These are phyloP conservation scores for Pythium myriotylum DNA, from an alignment of 352 stramenopile species.

Conservation along the genomic window DNA sequence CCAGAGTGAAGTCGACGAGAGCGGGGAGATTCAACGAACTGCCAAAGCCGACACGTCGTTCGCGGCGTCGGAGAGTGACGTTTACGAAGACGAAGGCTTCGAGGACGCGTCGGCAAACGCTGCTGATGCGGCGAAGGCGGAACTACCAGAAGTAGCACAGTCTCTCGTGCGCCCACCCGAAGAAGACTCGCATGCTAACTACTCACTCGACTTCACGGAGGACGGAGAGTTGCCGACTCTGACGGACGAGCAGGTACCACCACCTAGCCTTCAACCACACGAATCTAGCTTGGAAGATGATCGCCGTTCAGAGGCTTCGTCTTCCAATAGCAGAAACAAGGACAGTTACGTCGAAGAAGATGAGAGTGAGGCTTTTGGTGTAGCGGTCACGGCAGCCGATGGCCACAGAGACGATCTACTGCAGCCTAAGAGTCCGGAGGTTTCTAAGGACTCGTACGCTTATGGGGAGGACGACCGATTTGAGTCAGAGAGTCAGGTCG, in stretches of 20 bases:
- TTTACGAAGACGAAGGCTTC: conserved; percentile 58
- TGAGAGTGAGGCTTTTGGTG: conserved; percentile 15
- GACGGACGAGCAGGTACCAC: neutral
- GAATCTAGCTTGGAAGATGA: neutral
- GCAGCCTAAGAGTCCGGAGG: neutral
- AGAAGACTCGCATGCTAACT: conserved; percentile 50
- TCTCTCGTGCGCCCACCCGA: too few relatives aligned
- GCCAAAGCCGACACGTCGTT: neutral
- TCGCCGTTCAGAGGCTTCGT: neutral
- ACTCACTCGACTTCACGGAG: conserved; percentile 78
- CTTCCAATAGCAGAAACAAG: conserved; percentile 3
- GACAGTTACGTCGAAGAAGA: conserved; percentile 22
- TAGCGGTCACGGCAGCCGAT: neutral
- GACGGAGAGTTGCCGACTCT: conserved; percentile 27
- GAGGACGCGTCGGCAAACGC: conserved; percentile 45
- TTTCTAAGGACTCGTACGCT: conserved; percentile 9
- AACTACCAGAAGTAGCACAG: neutral
- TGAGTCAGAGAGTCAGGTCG: conserved; percentile 17
- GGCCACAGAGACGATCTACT: neutral
- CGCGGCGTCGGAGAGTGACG: conserved; percentile 41
- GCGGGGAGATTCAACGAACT: conserved; percentile 4
- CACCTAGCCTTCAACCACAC: neutral
- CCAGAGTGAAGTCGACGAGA: conserved; percentile 36
- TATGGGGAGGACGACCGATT: conserved; percentile 14
- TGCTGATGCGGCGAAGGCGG: neutral